These are phyloP conservation scores for Hymenoscyphus fraxineus DNA, from an alignment of 2,329 filamentous ascomycete genomes.

Conservation along the genomic window DNA sequence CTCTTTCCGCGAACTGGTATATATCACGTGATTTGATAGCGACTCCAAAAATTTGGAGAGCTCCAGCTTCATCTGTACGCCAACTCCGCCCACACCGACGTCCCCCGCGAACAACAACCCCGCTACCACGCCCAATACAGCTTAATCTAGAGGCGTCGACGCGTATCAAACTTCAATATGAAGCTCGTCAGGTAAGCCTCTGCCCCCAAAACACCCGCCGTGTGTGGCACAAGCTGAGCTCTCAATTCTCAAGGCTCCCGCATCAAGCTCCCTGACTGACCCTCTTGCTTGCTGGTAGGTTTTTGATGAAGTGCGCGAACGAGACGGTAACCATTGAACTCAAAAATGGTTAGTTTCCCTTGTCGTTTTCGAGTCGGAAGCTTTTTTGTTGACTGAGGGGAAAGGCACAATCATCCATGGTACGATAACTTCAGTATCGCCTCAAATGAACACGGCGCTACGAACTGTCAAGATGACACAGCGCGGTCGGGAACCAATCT, in stretches of 20 bases:
- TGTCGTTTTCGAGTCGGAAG: neutral
- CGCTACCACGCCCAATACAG: constrained; percentile 6
- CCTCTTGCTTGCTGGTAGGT: constrained; percentile 52
- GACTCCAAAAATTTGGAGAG: constrained; percentile 7
- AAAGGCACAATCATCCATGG: constrained; percentile 91
- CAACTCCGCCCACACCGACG: neutral
- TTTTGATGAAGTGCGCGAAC: constrained; percentile 98
- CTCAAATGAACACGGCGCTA: constrained; percentile 97
- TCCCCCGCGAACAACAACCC: constrained; percentile 10
- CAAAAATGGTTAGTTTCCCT: constrained; percentile 73
- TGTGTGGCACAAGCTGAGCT: constrained; percentile 44
- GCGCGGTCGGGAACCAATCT: constrained; percentile 80
- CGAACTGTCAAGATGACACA: constrained; percentile 96
- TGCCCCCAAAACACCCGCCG: constrained; percentile 25
- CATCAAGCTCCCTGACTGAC: constrained; percentile 36
- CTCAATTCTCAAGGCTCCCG: constrained; percentile 38
- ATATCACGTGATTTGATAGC: neutral
- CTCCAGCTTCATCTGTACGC: constrained; percentile 8
- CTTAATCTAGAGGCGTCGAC: neutral
- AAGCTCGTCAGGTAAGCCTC: constrained; percentile 87
- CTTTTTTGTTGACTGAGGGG: neutral
- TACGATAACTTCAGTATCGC: constrained; percentile 93
- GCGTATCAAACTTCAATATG: constrained; percentile 56
- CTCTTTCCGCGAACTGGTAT: no score
- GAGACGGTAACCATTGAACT: constrained; percentile 98